A percentile compares a stretch with the other conserved stretches of the same genome.
phyloP scores from a whole-genome alignment of 1,284 basidiomycete genomes.

The Cutaneotrichosporon dermatis region DNA sequence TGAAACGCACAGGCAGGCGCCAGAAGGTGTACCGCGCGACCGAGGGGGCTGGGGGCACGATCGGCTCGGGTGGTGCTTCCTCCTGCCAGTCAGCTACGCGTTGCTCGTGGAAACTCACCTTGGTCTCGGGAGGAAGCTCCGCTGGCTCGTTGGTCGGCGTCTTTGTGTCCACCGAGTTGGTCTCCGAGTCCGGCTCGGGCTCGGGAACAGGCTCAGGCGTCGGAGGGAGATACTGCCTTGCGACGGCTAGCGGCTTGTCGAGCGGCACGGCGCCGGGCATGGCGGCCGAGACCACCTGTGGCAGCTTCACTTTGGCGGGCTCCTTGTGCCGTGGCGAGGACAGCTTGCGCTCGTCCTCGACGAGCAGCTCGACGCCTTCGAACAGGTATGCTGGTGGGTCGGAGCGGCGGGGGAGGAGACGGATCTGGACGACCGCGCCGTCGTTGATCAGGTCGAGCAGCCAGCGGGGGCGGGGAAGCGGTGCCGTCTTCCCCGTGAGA shows the following conservation, averaged over 20 bases:
- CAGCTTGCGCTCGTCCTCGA: constrained; percentile 67
- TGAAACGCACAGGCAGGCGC: constrained; percentile 17
- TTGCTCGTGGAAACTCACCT: neutral
- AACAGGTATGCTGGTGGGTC: constrained; percentile 50
- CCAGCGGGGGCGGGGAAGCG: constrained; percentile 70
- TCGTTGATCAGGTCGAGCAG: constrained; percentile 63
- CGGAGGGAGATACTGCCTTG: constrained; percentile 27
- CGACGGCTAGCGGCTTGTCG: constrained; percentile 35
- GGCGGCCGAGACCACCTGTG: constrained; percentile 31
- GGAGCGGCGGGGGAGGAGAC: constrained; percentile 52
- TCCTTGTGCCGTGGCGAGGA: constrained; percentile 38
- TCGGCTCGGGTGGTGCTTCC: neutral
- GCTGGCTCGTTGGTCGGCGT: constrained; percentile 21
- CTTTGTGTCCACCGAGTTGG: constrained; percentile 13
- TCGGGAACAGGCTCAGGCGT: neutral
- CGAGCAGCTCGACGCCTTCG: constrained; percentile 56
- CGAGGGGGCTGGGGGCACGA: constrained; percentile 1
- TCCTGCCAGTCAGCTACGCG: neutral
- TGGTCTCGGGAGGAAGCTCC: constrained; percentile 5
- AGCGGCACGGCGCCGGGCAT: constrained; percentile 17
- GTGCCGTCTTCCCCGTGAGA: constrained; percentile 63
- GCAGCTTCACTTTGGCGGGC: constrained; percentile 18
- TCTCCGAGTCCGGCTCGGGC: constrained; percentile 12
- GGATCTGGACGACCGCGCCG: constrained; percentile 62
- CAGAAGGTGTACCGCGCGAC: constrained; percentile 18